A percentile compares a stretch with the other conserved stretches of the same genome.
Evolutionary conservation across 768 basidiomycete genomes (phyloP).

Genomic region (Suillus spraguei): DNA sequence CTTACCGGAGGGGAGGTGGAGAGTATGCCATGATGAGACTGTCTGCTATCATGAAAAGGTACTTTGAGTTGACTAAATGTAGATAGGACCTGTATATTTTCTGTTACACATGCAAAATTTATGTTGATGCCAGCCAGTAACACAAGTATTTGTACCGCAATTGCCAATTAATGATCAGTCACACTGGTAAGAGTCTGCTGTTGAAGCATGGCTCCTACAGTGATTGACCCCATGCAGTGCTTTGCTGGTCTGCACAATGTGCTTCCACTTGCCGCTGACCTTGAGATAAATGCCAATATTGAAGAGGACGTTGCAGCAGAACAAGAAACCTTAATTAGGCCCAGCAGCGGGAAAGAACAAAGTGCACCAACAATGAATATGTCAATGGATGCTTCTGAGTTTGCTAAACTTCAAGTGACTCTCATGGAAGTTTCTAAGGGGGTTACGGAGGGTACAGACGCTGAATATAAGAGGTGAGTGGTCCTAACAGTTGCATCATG

Average conservation of each 20-base stretch:
- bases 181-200: no score
- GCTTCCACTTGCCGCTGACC: background rate
- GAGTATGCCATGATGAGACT: background rate
- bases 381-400: background rate
- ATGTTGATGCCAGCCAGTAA: background rate
- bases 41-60: background rate
- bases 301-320: background rate
- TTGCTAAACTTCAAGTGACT: constrained; percentile 13
- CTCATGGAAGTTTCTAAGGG: constrained; percentile 32
- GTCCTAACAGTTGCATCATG: no score
- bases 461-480: constrained; percentile 4
- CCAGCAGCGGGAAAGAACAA: no score
- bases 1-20: background rate
- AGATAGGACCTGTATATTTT: background rate
- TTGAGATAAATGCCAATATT: background rate
- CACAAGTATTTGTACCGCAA: no score
- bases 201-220: no score
- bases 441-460: constrained; percentile 32
- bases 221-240: background rate
- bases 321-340: background rate
- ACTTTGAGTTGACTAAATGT: background rate
- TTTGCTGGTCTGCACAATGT: background rate
- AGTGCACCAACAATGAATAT: background rate
- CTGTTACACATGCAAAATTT: background rate
- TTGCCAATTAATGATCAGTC: no score